These are phyloP conservation scores for Aspergillus versicolor DNA, from an alignment of 2,329 filamentous ascomycete genomes.

Conservation along the genomic window DNA sequence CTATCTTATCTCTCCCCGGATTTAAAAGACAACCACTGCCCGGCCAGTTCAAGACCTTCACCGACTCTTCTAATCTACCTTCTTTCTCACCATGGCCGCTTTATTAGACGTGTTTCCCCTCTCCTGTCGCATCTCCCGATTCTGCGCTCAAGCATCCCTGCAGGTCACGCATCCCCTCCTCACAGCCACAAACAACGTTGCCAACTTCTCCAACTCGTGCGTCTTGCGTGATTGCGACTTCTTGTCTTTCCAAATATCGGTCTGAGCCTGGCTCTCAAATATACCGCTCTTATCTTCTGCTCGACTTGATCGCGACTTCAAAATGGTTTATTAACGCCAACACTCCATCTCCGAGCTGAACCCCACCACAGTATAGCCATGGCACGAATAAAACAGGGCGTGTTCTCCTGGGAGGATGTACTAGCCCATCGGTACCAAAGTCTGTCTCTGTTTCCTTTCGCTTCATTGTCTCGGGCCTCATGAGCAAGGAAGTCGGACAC, in stretches of 20 bases:
- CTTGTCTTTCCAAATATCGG: background rate
- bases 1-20: background rate
- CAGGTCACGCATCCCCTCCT: background rate
- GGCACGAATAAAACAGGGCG: slow-evolving; percentile 36
- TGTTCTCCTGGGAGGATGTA: slow-evolving; percentile 44
- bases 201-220: background rate
- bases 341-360: too few species aligned
- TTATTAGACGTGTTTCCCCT: slow-evolving; percentile 3
- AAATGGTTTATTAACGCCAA: slow-evolving; percentile 4
- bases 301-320: background rate
- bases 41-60: slow-evolving; percentile 14
- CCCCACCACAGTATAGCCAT: slow-evolving; percentile 18
- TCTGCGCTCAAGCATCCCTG: background rate
- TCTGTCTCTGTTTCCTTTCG: slow-evolving; percentile 27
- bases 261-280: background rate
- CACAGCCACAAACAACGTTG: too few species aligned
- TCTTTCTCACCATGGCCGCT: background rate
- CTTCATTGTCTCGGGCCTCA: background rate
- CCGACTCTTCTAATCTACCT: slow-evolving; percentile 16
- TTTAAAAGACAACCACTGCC: slow-evolving; percentile 5
- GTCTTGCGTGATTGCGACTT: slow-evolving; percentile 5
- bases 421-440: slow-evolving; percentile 41
- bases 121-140: background rate
- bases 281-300: background rate
- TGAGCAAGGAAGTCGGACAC: background rate